Conservation (phyloP, 2,329 filamentous ascomycete species). For the Aspergillus brasiliensis region DNA sequence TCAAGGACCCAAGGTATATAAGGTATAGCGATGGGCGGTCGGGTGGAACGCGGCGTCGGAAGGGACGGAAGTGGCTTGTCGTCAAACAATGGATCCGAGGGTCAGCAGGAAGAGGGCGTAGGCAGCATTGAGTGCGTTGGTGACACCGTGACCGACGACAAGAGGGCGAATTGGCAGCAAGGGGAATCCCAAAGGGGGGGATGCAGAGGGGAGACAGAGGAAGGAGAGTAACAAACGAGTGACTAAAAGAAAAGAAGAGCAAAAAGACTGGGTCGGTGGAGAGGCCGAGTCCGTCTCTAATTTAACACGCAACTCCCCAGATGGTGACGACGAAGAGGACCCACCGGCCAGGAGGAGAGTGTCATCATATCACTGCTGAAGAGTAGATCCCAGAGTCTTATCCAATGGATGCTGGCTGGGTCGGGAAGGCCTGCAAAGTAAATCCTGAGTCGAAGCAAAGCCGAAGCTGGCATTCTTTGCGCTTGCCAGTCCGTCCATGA, state of each 20-base stretch:
- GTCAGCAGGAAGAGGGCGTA: not conserved
- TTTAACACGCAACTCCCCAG: not conserved
- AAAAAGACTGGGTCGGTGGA: not conserved
- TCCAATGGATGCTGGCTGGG: not conserved
- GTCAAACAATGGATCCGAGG: not conserved
- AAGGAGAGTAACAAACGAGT: not conserved
- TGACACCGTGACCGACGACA: not conserved
- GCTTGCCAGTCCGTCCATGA: not conserved
- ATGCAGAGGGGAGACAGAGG: not conserved
- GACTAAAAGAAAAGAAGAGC: not conserved
- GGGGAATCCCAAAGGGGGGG: not conserved
- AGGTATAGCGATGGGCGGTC: not conserved
- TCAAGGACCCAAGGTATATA: not conserved
- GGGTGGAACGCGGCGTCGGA: constrained; percentile 10
- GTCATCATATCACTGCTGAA: not conserved
- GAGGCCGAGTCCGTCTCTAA: not conserved
- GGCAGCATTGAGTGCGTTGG: too few relatives aligned
- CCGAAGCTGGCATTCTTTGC: too few relatives aligned
- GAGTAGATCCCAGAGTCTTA: constrained; percentile 2
- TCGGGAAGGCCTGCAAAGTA: not conserved
- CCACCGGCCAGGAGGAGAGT: not conserved
- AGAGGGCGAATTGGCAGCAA: not conserved
- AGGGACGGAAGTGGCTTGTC: constrained; percentile 21
- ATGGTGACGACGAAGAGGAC: constrained; percentile 3
- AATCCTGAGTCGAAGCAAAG: too few relatives aligned